Percentiles rank a stretch among this genome's conserved stretches.
Conservation (phyloP, 2,329 filamentous ascomycete genomes). For the Periconia sp. region DNA sequence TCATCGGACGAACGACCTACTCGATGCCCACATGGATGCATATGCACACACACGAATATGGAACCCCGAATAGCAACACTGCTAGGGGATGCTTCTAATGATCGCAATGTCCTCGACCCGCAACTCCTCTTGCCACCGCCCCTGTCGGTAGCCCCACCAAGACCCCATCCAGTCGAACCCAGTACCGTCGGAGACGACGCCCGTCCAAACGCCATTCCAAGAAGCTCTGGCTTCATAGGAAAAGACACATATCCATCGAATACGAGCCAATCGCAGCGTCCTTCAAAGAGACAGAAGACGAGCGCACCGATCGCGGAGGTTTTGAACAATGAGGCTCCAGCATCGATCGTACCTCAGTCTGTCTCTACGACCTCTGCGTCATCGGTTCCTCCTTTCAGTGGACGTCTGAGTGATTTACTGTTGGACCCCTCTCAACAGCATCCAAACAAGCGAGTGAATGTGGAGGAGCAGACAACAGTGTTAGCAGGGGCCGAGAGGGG, state of each 20-base stretch:
- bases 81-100: constrained; percentile 24
- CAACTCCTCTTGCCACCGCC: constrained; percentile 13
- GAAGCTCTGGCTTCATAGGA: constrained; percentile 2
- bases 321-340: constrained; percentile 32
- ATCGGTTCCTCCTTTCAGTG: constrained; percentile 32
- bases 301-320: constrained; percentile 44
- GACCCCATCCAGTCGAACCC: constrained; percentile 23
- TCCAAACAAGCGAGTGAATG: constrained; percentile 25
- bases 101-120: constrained; percentile 21
- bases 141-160: constrained; percentile 9
- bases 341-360: constrained; percentile 17
- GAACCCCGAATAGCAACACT: constrained; percentile 37
- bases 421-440: constrained; percentile 26
- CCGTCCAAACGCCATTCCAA: constrained; percentile 9
- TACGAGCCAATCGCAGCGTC: constrained; percentile 1
- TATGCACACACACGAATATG: constrained; percentile 15
- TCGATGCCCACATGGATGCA: constrained; percentile 8
- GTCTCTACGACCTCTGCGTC: constrained; percentile 13
- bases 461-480: constrained; percentile 22
- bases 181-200: constrained; percentile 14
- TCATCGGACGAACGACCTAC: no score
- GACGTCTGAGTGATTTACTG: constrained; percentile 35
- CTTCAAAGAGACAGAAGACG: constrained; percentile 22
- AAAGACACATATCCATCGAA: no score
- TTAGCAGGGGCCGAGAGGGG: constrained; percentile 17